These are phyloP conservation scores for Rhododendron simsii DNA, from an alignment of 148 eudicot genomes.

Conservation along the genomic window DNA sequence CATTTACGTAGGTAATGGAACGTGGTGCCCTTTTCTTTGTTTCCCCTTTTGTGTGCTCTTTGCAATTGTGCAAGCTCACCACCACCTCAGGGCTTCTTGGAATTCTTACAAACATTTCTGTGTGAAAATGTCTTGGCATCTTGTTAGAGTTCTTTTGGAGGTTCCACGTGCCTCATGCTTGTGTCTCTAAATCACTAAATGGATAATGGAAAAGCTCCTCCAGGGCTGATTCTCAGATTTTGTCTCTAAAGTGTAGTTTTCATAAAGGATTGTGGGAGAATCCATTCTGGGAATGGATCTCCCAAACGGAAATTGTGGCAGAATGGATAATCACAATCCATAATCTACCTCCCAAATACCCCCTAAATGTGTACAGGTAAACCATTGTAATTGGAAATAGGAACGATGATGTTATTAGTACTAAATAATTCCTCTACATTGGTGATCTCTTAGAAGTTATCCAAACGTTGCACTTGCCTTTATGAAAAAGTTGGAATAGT, in stretches of 20 bases:
- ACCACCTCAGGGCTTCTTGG: background rate
- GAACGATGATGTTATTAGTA: background rate
- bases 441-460: background rate
- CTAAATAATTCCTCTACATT: background rate
- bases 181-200: too few species aligned
- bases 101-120: background rate
- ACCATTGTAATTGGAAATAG: background rate
- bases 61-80: background rate
- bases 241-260: too few species aligned
- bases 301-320: too few species aligned
- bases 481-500: background rate
- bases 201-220: too few species aligned
- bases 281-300: too few species aligned
- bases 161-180: background rate
- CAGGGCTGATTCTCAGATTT: too few species aligned
- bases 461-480: background rate
- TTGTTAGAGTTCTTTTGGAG: background rate
- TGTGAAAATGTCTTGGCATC: background rate
- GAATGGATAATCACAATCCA: too few species aligned
- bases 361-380: background rate
- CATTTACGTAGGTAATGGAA: background rate
- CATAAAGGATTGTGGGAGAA: too few species aligned
- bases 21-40: background rate
- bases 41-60: background rate
- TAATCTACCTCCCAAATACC: too few species aligned